These are phyloP conservation scores for Gonium pectorale DNA, from an alignment of 139 green algal genomes.

Conservation along the genomic window DNA sequence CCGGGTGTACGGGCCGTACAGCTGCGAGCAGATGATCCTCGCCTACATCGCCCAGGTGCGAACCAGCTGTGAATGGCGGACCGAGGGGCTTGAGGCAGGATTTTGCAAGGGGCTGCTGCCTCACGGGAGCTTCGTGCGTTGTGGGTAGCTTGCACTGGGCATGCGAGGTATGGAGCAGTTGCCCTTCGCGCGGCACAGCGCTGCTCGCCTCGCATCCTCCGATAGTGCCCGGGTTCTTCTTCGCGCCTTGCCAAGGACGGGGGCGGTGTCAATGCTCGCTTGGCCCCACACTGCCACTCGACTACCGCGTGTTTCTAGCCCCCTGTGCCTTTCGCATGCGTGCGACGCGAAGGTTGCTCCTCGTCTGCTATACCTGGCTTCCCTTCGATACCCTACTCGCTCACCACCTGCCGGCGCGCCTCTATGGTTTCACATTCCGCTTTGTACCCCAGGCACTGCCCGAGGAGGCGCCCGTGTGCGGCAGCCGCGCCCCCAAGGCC, in stretches of 20 bases:
- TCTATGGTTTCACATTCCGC: neutral
- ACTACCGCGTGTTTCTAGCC: too few relatives aligned
- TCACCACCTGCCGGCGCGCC: neutral
- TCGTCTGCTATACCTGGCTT: neutral
- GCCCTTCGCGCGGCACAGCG: neutral
- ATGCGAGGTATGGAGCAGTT: neutral
- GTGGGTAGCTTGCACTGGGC: neutral
- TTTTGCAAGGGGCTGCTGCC: too few relatives aligned
- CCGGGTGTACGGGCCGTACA: constrained; percentile 12
- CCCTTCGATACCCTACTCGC: neutral
- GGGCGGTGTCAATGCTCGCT: too few relatives aligned
- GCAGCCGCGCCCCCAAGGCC: neutral
- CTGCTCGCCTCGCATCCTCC: neutral
- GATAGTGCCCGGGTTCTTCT: too few relatives aligned
- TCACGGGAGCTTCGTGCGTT: too few relatives aligned
- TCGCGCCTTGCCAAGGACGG: too few relatives aligned
- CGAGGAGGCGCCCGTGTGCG: neutral
- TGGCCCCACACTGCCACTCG: too few relatives aligned
- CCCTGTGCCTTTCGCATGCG: too few relatives aligned
- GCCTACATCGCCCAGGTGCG: constrained; percentile 17
- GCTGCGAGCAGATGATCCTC: constrained; percentile 35
- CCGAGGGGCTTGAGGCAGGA: too few relatives aligned
- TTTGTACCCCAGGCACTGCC: neutral
- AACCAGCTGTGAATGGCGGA: neutral
- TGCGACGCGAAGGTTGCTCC: too few relatives aligned